phyloP scores from a whole-genome alignment of 2,329 filamentous ascomycete genomes.

The Beauveria medogensis region DNA sequence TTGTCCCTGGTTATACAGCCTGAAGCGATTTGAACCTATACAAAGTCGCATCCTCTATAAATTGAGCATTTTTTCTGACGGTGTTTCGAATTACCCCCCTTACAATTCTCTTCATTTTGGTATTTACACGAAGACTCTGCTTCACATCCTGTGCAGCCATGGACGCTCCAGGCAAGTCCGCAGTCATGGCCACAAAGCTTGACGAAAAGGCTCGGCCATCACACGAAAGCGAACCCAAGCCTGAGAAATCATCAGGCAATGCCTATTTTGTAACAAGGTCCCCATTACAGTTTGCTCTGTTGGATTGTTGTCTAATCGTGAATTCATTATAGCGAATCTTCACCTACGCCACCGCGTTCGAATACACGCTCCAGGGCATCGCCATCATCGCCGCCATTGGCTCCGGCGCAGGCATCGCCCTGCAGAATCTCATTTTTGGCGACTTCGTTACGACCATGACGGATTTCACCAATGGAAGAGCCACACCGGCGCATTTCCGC shows the following conservation, averaged over 20 bases:
- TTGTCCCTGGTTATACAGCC: not conserved
- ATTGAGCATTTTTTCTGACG: not conserved
- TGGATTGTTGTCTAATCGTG: not conserved
- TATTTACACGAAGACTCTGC: not conserved
- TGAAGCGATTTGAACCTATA: not conserved
- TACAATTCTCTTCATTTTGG: not conserved
- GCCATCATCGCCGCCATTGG: conserved; percentile 24
- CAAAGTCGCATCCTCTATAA: not conserved
- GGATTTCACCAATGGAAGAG: conserved; percentile 22
- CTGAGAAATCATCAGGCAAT: not conserved
- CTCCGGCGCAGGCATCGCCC: conserved; percentile 29
- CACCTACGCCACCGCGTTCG: conserved; percentile 10
- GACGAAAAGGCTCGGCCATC: not conserved
- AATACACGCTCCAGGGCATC: conserved; percentile 13
- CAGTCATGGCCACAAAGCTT: not conserved
- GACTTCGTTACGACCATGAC: conserved; percentile 28
- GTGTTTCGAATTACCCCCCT: not conserved
- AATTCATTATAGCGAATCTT: conserved; percentile 13
- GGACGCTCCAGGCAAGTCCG: not conserved
- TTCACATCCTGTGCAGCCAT: not conserved
- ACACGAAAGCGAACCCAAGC: not conserved
- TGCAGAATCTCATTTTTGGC: conserved; percentile 32
- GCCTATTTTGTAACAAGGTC: not conserved
- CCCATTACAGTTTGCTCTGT: not conserved
- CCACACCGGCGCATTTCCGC: conserved; percentile 21